Percentiles rank a stretch among this genome's conserved stretches.
Conservation (phyloP, 2,329 filamentous ascomycete genomes). For the Ceratocystis harringtonii region DNA sequence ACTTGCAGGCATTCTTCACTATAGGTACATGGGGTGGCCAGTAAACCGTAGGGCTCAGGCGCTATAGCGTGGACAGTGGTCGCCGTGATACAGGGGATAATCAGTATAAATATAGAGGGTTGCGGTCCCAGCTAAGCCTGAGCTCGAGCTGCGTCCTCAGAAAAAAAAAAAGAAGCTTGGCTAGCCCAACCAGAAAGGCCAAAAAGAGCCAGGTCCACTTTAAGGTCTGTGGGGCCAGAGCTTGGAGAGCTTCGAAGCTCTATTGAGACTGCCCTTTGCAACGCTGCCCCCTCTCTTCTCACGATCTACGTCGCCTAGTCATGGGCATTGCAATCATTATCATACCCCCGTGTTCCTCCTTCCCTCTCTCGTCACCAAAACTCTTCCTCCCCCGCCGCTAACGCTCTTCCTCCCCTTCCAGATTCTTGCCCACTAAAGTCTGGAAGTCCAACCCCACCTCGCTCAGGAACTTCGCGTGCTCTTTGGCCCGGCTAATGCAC, state of each 20-base stretch:
- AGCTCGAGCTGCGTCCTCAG: too few relatives aligned
- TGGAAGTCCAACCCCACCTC: constrained; percentile 85
- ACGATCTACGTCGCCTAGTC: too few relatives aligned
- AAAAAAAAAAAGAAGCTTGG: background rate
- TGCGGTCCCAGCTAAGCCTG: background rate
- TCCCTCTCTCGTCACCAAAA: background rate
- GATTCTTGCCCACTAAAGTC: constrained; percentile 55
- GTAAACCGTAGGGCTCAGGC: background rate
- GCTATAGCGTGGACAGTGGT: background rate
- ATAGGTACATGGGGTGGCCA: too few relatives aligned
- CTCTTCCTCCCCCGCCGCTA: too few relatives aligned
- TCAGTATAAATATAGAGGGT: background rate
- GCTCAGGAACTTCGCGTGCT: constrained; percentile 63
- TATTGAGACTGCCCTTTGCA: too few relatives aligned
- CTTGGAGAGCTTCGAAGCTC: too few relatives aligned
- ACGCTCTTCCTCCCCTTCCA: constrained; percentile 21
- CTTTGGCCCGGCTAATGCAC: constrained; percentile 68
- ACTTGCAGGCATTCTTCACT: too few relatives aligned
- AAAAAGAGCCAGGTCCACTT: background rate
- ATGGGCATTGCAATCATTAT: too few relatives aligned
- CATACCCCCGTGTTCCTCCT: background rate
- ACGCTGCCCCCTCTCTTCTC: too few relatives aligned
- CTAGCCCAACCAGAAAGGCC: background rate
- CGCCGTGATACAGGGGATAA: background rate
- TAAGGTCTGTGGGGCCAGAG: too few relatives aligned